Evolutionary conservation across 1,284 basidiomycete genomes (phyloP).

Genomic region (Serendipita sp.): DNA sequence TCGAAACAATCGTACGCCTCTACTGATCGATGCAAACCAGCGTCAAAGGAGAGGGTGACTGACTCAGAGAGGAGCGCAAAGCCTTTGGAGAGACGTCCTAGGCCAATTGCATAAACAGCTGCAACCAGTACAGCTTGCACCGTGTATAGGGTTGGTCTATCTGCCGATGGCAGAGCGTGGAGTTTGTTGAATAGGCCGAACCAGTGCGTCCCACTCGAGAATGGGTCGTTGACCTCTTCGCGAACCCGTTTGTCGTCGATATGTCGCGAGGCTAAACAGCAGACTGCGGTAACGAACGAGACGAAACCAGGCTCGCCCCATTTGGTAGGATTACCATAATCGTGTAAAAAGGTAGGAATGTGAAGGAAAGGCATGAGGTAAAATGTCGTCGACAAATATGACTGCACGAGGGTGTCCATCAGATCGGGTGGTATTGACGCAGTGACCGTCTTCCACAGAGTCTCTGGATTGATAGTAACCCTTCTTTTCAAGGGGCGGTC

Average conservation of each 20-base stretch:
- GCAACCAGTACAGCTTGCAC: conserved; percentile 78
- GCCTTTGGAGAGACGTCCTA: conserved; percentile 75
- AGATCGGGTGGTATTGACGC: conserved; percentile 68
- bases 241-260: conserved; percentile 80
- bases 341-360: conserved; percentile 76
- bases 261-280: conserved; percentile 77
- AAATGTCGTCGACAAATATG: conserved; percentile 78
- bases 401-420: conserved; percentile 79
- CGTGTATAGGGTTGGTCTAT: conserved; percentile 76
- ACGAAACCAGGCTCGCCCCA: conserved; percentile 89
- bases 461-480: conserved; percentile 61
- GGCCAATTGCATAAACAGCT: conserved; percentile 75
- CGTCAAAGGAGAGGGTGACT: conserved; percentile 70
- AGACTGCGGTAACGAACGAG: conserved; percentile 77
- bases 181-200: conserved; percentile 44
- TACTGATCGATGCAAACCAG: conserved; percentile 71
- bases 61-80: conserved; percentile 67
- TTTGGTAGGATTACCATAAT: conserved; percentile 81
- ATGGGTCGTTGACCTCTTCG: conserved; percentile 61
- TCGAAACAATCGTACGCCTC: conserved; percentile 83
- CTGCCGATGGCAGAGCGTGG: conserved; percentile 73
- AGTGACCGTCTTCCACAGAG: conserved; percentile 59
- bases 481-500: conserved; percentile 57
- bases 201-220: conserved; percentile 60
- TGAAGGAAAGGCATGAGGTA: conserved; percentile 83